Base-by-base conservation (phyloP, 441 rosid genomes). In the Hypseocharis bilobata region DNA sequence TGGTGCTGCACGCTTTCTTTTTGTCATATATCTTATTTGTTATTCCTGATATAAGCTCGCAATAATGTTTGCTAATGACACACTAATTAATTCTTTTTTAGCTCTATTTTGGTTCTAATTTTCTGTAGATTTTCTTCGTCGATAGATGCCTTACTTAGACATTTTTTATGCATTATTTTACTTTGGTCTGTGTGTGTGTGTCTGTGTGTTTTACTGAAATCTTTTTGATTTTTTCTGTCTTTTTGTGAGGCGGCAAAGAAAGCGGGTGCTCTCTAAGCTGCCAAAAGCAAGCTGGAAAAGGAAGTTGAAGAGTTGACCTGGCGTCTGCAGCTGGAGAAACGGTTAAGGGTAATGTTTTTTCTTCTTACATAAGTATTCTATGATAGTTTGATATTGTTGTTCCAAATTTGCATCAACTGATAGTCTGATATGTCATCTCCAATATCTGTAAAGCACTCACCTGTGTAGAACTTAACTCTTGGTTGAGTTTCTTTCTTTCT, bases 181-280 rank as follows among this genome's bases (percentile, higher is more conserved):
- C n/a, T n/a, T n/a, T 42, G 47, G 11, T 11, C 16, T 45, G 20
- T 45, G 52, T 45, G 3, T 45, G 6, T n/a, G n/a, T n/a, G n/a
- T n/a, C n/a, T n/a, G 52, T 45, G n/a, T 44, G 51, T n/a, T n/a
- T n/a, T n/a, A n/a, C n/a, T n/a, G n/a, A n/a, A n/a, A n/a, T n/a
- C n/a, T n/a, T n/a, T n/a, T n/a, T n/a, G n/a, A n/a, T 70, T 57
- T 29, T 72, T 64, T 60, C 22, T 60, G 40, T 62, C 34, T 71
- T 58, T 58, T 49, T 67, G 62, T 76, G n/a, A 90, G 97, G 91
- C 97, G 79, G 95, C 99, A 62, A 87, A 80, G 80, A 93, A 93
- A 80, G 82, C 96, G 76, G 93, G 92, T 76, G 97, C 90, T 64
- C 97, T 90, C 58, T 95, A 91, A 82, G 97, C 81, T 72, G 97